These are phyloP conservation scores for Mortierella claussenii DNA, from an alignment of 192 early-diverging fungal genomes.

Conservation along the genomic window DNA sequence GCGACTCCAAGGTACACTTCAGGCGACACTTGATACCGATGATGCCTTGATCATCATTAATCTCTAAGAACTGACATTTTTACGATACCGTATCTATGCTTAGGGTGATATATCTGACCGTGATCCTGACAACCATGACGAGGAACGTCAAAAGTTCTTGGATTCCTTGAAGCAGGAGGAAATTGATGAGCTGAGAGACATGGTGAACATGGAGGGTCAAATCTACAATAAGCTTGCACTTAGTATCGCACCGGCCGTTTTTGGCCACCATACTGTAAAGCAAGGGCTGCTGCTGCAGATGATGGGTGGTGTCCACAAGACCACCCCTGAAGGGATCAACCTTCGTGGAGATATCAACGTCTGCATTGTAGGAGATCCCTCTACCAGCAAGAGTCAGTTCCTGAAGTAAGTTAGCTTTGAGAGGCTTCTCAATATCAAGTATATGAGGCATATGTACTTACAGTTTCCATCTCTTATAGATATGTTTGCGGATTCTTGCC, in stretches of 20 bases:
- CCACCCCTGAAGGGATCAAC: slow-evolving; percentile 90
- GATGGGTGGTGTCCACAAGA: slow-evolving; percentile 96
- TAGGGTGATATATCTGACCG: slow-evolving; percentile 53
- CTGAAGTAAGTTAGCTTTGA: slow-evolving; percentile 70
- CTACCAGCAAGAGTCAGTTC: slow-evolving; percentile 95
- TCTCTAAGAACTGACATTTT: too few species aligned
- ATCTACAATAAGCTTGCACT: slow-evolving; percentile 83
- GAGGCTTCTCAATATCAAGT: background rate
- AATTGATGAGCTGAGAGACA: slow-evolving; percentile 76
- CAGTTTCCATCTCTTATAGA: slow-evolving; percentile 64
- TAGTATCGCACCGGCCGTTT: slow-evolving; percentile 91
- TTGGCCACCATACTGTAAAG: slow-evolving; percentile 95
- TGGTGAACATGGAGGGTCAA: slow-evolving; percentile 67
- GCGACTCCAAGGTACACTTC: slow-evolving; percentile 54
- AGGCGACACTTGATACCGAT: background rate
- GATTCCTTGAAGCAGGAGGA: slow-evolving; percentile 76
- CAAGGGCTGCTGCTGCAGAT: slow-evolving; percentile 94
- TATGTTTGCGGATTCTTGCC: slow-evolving; percentile 93
- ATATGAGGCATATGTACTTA: too few species aligned
- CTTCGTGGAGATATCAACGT: slow-evolving; percentile 98
- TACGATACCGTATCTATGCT: too few species aligned
- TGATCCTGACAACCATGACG: slow-evolving; percentile 68
- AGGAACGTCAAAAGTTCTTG: slow-evolving; percentile 72
- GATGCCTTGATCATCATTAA: too few species aligned
- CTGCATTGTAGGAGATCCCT: slow-evolving; percentile 96